phyloP scores from a whole-genome alignment of 1,284 basidiomycete species.

The Leccinum olivaceoglutinosum region DNA sequence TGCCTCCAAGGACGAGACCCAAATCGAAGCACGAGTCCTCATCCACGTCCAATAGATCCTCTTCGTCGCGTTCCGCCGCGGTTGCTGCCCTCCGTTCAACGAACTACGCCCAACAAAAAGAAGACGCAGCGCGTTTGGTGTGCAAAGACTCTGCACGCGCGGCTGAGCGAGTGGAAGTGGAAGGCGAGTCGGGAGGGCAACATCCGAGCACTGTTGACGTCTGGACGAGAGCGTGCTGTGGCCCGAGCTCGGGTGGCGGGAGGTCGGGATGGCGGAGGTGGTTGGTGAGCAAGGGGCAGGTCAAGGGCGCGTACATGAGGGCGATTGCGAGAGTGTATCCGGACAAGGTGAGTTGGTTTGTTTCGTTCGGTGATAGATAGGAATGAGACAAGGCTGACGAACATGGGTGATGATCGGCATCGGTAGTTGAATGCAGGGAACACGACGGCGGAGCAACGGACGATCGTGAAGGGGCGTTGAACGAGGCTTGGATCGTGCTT shows the following conservation, averaged over 20 bases:
- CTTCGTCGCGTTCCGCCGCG: conserved; percentile 46
- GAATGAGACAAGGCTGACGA: too few relatives aligned
- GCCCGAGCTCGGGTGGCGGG: conserved; percentile 77
- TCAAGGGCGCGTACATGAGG: conserved; percentile 90
- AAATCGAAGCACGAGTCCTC: conserved; percentile 13
- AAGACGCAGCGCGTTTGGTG: conserved; percentile 64
- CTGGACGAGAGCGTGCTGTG: conserved; percentile 79
- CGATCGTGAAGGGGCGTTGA: conserved; percentile 68
- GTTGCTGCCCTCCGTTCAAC: conserved; percentile 62
- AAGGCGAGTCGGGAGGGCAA: conserved; percentile 90
- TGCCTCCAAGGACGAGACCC: conserved; percentile 14
- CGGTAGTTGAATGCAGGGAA: conserved; percentile 65
- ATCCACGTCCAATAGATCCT: neutral
- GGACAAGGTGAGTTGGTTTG: conserved; percentile 70
- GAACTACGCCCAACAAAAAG: conserved; percentile 63
- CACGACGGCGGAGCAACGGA: conserved; percentile 87
- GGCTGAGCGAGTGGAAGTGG: conserved; percentile 58
- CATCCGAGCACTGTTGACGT: conserved; percentile 84
- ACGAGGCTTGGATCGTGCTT: neutral
- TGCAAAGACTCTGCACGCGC: conserved; percentile 86
- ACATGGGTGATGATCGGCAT: neutral
- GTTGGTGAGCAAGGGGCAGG: conserved; percentile 65
- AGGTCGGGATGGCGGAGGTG: conserved; percentile 84
- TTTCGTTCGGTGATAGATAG: too few relatives aligned
- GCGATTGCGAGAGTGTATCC: conserved; percentile 93